Evolutionary conservation across 331 rosid genomes (phyloP).

Genomic region (Quercus phellos): DNA sequence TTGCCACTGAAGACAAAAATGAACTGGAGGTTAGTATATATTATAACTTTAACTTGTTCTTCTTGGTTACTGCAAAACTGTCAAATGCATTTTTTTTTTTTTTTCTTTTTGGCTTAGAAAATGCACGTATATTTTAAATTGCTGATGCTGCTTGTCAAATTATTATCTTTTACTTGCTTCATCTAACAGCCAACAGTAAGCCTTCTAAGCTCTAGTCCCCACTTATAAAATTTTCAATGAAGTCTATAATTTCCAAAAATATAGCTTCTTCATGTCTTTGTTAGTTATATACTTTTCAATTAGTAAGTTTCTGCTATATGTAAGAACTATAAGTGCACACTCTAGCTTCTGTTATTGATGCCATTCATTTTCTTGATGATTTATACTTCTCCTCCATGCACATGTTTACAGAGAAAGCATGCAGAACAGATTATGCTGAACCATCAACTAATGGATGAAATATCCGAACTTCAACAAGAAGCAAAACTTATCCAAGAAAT

Average conservation of each 20-base stretch:
- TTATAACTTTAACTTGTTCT: background rate
- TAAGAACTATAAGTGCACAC: background rate
- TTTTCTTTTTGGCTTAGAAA: background rate
- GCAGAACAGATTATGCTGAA: conserved; percentile 43
- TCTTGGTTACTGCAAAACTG: conserved; percentile 7
- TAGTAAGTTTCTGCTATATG: background rate
- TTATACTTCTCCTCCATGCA: background rate
- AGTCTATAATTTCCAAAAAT: background rate
- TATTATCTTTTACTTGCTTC: background rate
- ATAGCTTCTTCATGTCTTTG: background rate
- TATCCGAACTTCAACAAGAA: conserved; percentile 48
- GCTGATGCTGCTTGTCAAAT: background rate
- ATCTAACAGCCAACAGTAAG: background rate
- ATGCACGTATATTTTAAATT: background rate
- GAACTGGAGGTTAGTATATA: conserved; percentile 65
- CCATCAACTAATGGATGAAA: conserved; percentile 35
- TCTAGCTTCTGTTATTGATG: background rate
- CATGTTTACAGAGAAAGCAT: conserved; percentile 50
- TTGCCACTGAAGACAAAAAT: conserved; percentile 55
- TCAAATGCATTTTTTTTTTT: background rate
- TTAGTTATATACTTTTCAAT: background rate
- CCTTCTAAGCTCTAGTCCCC: background rate
- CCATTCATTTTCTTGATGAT: background rate
- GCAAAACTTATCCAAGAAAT: conserved; percentile 39
- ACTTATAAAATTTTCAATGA: background rate